Conservation (phyloP, 768 basidiomycete species). For the Kwoniella sp. region DNA sequence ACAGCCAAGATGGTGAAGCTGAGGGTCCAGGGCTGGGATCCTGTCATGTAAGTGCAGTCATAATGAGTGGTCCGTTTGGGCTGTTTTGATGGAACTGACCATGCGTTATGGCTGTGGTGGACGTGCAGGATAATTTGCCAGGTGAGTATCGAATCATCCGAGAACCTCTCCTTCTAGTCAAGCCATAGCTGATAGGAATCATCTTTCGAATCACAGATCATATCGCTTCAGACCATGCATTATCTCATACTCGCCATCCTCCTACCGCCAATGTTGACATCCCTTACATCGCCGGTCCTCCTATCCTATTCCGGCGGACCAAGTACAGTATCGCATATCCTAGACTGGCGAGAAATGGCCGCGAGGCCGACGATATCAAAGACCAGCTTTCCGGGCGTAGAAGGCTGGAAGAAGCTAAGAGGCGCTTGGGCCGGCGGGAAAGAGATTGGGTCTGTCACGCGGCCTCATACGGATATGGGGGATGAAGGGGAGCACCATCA, state of each 20-base stretch:
- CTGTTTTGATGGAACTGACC: neutral
- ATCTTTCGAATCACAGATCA: constrained; percentile 66
- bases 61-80: neutral
- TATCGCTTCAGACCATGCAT: constrained; percentile 89
- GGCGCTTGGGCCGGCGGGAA: constrained; percentile 81
- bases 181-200: neutral
- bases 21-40: constrained; percentile 75
- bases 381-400: constrained; percentile 38
- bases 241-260: constrained; percentile 85
- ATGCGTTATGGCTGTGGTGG: neutral
- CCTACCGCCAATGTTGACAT: constrained; percentile 73
- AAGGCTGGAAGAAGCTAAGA: constrained; percentile 66
- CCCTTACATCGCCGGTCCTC: constrained; percentile 63
- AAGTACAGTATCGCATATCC: constrained; percentile 60
- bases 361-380: constrained; percentile 69
- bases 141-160: constrained; percentile 58
- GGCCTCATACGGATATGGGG: constrained; percentile 32
- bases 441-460: constrained; percentile 67
- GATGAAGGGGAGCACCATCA: constrained; percentile 18
- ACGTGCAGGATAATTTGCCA: constrained; percentile 69
- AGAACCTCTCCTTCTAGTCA: neutral
- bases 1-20: constrained; percentile 27
- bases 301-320: constrained; percentile 54
- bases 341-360: constrained; percentile 98
- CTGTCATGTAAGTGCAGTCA: constrained; percentile 61